Evolutionary conservation across 2,329 filamentous ascomycete species (phyloP), one percentile per base, ranked within the genome.

Genomic region (Aspergillus sp.): DNA sequence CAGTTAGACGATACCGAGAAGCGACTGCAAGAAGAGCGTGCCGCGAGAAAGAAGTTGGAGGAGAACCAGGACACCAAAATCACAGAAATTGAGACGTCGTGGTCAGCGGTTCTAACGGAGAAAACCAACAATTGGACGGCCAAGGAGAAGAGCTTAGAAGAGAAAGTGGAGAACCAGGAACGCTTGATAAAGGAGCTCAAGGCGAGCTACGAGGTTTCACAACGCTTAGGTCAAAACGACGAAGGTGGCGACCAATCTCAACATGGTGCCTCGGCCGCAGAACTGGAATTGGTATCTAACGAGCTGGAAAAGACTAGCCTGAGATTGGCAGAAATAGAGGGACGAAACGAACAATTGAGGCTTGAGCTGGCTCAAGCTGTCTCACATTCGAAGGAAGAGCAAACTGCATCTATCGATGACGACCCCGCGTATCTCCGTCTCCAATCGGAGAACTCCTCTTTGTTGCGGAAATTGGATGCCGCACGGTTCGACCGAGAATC

Each of bases 121-220:
- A 97, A 96, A 77, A 89, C 91, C 68, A 91, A 93, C 73, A 99
- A 99, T 70, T 99, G 95, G 95, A 87, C 90, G 54, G 88, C 93
- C 8, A 97, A 96, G 72, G 95, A 99, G 78, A 90, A 90, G 77
- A 87, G 85, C 27, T 77, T 97, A 59, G 92, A 96, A 69, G 93
- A 98, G 67, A 98, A 97, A 77, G 82, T 96, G 3, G 93, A 97
- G 73, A 96, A 89, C 66, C 93, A 99, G 71, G 95, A 99, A 49
- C 87, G 92, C 6, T 77, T 99, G 40, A 77, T 99, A 65, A 96
- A 90, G 70, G 96, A 99, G 74, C 87, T 98, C 71, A 98, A 97
- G 77, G 95, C 95, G 25, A 97, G 88, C 77, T 97, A 97, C 71
- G 95, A 99, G 75, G 95, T 99, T 55, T 95, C 91, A 46, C 93